Base-by-base conservation (phyloP, 345 rosid genomes). In the Tarenaya hassleriana region DNA sequence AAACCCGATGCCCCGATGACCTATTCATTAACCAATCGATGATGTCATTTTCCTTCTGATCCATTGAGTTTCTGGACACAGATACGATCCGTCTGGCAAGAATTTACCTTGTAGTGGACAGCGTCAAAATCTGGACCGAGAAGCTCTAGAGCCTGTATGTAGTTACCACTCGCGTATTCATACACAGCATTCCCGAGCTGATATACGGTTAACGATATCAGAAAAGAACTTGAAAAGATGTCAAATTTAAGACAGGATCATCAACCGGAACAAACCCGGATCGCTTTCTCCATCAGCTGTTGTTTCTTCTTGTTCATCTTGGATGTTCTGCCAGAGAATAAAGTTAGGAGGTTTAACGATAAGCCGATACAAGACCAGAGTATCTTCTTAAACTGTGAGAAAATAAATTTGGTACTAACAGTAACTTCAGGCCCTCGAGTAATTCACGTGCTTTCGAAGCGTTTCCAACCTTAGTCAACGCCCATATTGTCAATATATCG, bases 1-100 rank as follows among this genome's bases (percentile, higher is more conserved):
- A 86, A 96, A 62, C 80, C 89, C 6, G 98, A 91, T 61, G 95
- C 97, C 39, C 88, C 94, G 1, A 86, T 70, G 27, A 74, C 73
- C 97, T 90, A 56, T 34, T 55, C 41, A 12, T 41, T 16, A 19
- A 58, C 33, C 5, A 52, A 12, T 58, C 12, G 6, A 14, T 11
- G 21, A 34, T 8, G 16, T 32, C 33, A 10, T 8, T 3, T 41
- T 2, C 48, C 19, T 58, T 57, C 20, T 43, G 41, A 65, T 19
- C 19, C 14, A 44, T 21, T 52, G 12, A 32, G 38, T 46, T 35
- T 35, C n/a, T 10, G 40, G 1, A 35, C 7, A 7, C 40, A 35
- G 7, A 35, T 9, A 9, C 3, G 4, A n/a, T 35, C 13, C 9
- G 13, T 33, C 16, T 12, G 8, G 5, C 17, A 19, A 12, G 43